phyloP scores from a whole-genome alignment of 1,284 basidiomycete genomes.

The Melampsora americana region DNA sequence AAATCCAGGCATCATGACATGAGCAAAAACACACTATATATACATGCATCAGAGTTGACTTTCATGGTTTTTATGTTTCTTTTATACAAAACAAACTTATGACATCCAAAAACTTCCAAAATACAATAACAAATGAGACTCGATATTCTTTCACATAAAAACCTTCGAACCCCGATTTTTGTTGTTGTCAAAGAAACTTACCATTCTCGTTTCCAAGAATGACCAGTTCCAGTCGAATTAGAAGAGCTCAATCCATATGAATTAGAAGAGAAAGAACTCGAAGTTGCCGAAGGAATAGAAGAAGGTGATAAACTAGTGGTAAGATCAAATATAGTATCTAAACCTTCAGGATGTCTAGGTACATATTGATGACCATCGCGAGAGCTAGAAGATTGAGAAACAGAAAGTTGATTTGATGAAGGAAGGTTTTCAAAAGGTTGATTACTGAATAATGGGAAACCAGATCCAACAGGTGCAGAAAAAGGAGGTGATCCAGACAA shows the following conservation, averaged over 20 bases:
- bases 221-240: neutral
- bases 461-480: neutral
- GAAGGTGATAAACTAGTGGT: neutral
- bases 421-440: neutral
- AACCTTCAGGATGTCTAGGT: neutral
- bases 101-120: no score
- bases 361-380: neutral
- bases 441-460: neutral
- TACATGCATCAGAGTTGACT: no score
- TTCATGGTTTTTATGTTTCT: no score
- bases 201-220: conserved; percentile 3
- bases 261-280: neutral
- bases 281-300: neutral
- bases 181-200: neutral
- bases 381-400: conserved; percentile 2
- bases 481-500: neutral
- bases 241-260: neutral
- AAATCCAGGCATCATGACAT: no score
- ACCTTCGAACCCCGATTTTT: no score
- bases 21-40: no score
- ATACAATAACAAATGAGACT: no score
- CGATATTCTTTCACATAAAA: no score
- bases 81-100: no score
- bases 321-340: neutral
- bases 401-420: neutral